These are phyloP conservation scores for Didymella lethalis DNA, from an alignment of 2,329 filamentous ascomycete species.

Conservation along the genomic window DNA sequence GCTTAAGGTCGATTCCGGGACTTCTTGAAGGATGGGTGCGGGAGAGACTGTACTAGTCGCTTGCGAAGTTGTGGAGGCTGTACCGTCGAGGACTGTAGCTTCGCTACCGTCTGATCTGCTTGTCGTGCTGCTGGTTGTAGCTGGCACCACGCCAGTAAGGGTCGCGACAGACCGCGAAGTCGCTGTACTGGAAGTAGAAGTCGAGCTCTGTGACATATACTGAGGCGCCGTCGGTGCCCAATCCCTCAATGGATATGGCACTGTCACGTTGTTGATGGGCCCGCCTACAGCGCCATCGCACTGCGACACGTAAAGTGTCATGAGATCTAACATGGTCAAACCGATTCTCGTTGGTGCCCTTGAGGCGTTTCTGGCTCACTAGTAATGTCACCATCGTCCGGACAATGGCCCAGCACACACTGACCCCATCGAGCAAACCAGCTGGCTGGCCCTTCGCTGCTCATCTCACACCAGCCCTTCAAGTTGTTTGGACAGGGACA, in stretches of 20 bases:
- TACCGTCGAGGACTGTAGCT: background rate
- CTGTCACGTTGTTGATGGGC: conserved; percentile 6
- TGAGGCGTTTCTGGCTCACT: background rate
- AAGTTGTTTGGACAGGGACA: conserved; percentile 8
- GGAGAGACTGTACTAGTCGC: background rate
- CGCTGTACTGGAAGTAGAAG: background rate
- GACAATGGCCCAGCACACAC: background rate
- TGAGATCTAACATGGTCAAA: conserved; percentile 2
- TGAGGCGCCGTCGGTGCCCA: background rate
- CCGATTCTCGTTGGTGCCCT: too few relatives aligned
- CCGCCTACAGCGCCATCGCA: conserved; percentile 6
- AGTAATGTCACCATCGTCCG: conserved; percentile 8
- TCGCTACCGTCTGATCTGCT: background rate
- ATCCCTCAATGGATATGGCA: conserved; percentile 1
- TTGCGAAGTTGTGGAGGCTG: background rate
- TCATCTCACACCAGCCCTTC: conserved; percentile 9
- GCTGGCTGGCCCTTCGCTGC: background rate
- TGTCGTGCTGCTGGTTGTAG: background rate
- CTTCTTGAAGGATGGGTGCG: background rate
- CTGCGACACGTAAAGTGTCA: conserved; percentile 2
- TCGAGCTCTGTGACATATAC: background rate
- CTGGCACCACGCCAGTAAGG: background rate
- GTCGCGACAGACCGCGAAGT: background rate
- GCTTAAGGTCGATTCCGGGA: background rate
- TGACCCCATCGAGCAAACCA: conserved; percentile 8